These are phyloP conservation scores for Rhynchosporium agropyri DNA, from an alignment of 2,329 filamentous ascomycete genomes.

Conservation along the genomic window DNA sequence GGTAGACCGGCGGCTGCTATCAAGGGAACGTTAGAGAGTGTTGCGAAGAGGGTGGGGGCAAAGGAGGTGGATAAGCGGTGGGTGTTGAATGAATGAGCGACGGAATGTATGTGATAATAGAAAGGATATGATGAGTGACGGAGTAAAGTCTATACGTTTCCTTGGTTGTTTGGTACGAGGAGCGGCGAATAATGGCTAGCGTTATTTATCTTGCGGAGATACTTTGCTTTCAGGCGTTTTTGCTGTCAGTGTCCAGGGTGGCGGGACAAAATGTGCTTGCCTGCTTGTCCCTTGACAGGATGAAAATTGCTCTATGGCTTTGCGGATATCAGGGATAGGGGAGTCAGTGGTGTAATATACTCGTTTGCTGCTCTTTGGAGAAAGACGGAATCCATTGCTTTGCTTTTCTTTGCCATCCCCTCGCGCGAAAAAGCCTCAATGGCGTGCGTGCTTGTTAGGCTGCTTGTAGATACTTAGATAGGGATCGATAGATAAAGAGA, in stretches of 20 bases:
- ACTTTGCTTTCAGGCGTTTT: background rate
- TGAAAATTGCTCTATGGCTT: too few species aligned
- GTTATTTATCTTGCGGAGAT: background rate
- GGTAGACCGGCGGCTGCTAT: conserved; percentile 71
- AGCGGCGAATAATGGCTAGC: background rate
- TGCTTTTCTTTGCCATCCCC: too few species aligned
- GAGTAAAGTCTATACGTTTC: background rate
- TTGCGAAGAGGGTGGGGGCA: conserved; percentile 59
- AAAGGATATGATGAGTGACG: background rate
- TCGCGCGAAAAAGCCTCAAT: too few species aligned
- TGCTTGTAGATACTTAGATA: too few species aligned
- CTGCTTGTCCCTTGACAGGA: too few species aligned
- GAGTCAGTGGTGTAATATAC: too few species aligned
- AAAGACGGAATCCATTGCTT: too few species aligned
- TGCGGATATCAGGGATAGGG: too few species aligned
- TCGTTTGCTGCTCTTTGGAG: too few species aligned
- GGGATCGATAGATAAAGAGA: too few species aligned
- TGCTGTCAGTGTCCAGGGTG: background rate
- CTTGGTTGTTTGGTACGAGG: background rate
- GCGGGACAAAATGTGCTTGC: background rate
- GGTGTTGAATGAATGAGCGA: conserved; percentile 25
- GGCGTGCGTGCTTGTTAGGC: too few species aligned
- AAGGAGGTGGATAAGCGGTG: conserved; percentile 48
- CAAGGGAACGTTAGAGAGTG: conserved; percentile 66
- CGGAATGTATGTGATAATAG: background rate